Conservation (phyloP, 2,329 filamentous ascomycete genomes). For the Sarocladiaceae sp. region DNA sequence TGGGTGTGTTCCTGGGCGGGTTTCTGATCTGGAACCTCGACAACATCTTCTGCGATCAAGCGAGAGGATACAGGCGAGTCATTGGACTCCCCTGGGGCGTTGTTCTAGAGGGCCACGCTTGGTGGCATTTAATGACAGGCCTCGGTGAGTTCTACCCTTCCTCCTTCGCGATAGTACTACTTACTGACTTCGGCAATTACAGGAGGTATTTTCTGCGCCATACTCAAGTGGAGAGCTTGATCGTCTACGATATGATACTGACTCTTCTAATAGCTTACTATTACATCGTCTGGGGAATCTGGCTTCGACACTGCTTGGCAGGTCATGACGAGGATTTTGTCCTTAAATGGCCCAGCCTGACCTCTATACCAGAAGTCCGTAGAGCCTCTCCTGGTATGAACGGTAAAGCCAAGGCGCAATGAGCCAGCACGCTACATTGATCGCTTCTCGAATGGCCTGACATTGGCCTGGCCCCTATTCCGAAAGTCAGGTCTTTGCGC, state of each 20-base stretch:
- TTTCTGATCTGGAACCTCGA: conserved; percentile 78
- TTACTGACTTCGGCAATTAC: neutral
- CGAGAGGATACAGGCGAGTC: conserved; percentile 61
- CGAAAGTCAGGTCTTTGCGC: no score
- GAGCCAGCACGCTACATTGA: neutral
- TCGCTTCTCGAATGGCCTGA: neutral
- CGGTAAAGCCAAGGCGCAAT: neutral
- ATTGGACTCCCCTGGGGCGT: conserved; percentile 78
- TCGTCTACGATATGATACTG: neutral
- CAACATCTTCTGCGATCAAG: conserved; percentile 65
- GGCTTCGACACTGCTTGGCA: conserved; percentile 74
- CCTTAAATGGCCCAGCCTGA: conserved; percentile 64
- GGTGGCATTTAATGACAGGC: conserved; percentile 77
- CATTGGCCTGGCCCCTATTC: no score
- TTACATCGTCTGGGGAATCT: conserved; percentile 80
- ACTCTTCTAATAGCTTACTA: conserved; percentile 59
- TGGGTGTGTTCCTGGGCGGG: conserved; percentile 68
- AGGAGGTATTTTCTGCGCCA: no score
- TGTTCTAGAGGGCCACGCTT: conserved; percentile 54
- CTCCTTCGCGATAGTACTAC: neutral
- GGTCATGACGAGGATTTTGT: conserved; percentile 67
- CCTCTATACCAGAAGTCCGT: conserved; percentile 45
- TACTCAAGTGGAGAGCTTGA: no score
- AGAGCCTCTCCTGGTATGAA: conserved; percentile 19
- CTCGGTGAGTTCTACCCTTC: conserved; percentile 43